These are phyloP conservation scores for Botrytis galanthina DNA, from an alignment of 2,329 filamentous ascomycete species.

Conservation along the genomic window DNA sequence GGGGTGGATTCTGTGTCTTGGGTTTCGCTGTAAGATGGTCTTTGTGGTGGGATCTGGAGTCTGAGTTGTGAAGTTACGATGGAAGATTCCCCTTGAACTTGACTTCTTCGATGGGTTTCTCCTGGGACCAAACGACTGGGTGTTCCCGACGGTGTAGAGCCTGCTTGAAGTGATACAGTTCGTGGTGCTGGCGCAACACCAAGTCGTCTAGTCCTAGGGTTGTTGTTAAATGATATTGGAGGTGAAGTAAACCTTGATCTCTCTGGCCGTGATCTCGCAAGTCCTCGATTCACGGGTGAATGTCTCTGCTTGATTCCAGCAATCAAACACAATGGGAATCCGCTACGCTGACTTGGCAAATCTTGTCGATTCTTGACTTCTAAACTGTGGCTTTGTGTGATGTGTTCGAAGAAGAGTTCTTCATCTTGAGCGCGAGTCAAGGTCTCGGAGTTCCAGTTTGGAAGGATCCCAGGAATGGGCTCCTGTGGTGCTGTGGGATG, in stretches of 20 bases:
- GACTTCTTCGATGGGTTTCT: background rate
- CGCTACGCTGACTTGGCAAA: background rate
- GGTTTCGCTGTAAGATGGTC: background rate
- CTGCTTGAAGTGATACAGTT: background rate
- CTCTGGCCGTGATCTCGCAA: background rate
- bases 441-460: background rate
- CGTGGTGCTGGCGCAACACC: background rate
- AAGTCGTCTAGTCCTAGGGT: background rate
- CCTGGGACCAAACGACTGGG: background rate
- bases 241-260: background rate
- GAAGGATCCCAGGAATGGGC: background rate
- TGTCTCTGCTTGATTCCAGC: background rate
- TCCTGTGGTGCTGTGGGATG: background rate
- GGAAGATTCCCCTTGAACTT: background rate
- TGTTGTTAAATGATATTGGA: background rate
- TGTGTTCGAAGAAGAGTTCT: constrained; percentile 4
- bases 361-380: background rate
- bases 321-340: background rate
- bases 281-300: background rate
- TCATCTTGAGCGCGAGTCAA: background rate
- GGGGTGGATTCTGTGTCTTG: background rate
- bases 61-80: no score
- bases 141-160: background rate
- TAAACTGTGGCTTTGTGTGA: background rate
- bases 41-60: background rate